Evolutionary conservation across 805 yeast species (phyloP).

Genomic region (Starmera quercuum): DNA sequence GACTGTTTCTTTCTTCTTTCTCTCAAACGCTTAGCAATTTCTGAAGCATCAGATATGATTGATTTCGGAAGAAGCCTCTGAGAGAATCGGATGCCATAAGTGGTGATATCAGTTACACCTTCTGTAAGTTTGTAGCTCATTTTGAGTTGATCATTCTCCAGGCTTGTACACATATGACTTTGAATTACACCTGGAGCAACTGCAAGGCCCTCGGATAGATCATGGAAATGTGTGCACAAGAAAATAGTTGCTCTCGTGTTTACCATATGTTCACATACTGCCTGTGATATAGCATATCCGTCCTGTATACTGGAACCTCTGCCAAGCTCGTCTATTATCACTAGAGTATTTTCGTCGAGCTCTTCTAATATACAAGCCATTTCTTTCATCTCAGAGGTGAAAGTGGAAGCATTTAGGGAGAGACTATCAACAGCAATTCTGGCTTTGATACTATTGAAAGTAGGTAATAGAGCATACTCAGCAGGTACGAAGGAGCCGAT

Average conservation of each 20-base stretch:
- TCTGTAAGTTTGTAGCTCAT: slow-evolving; percentile 24
- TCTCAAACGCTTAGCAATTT: slow-evolving; percentile 15
- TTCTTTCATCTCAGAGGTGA: slow-evolving; percentile 40
- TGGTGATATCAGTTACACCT: slow-evolving; percentile 17
- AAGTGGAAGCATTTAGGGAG: slow-evolving; percentile 31
- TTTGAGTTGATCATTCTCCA: slow-evolving; percentile 11
- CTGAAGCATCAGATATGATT: slow-evolving; percentile 21
- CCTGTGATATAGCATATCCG: slow-evolving; percentile 44
- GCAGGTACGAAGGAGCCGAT: slow-evolving; percentile 49
- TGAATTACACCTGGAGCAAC: slow-evolving; percentile 27
- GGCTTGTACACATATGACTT: slow-evolving; percentile 27
- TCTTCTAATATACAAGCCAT: slow-evolving; percentile 36
- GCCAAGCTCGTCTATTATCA: slow-evolving; percentile 50
- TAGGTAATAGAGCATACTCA: slow-evolving; percentile 31
- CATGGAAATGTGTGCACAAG: slow-evolving; percentile 38
- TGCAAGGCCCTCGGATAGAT: slow-evolving; percentile 29
- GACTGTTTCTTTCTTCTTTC: slow-evolving; percentile 5
- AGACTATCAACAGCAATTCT: slow-evolving; percentile 28
- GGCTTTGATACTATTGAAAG: slow-evolving; percentile 30
- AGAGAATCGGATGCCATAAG: slow-evolving; percentile 26
- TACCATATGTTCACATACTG: slow-evolving; percentile 32
- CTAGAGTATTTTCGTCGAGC: slow-evolving; percentile 22
- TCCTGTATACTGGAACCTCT: slow-evolving; percentile 44
- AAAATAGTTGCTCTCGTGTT: slow-evolving; percentile 23
- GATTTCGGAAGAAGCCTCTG: slow-evolving; percentile 15